Evolutionary conservation across 768 basidiomycete genomes (phyloP), one percentile per base, ranked within the genome.

Genomic region (Mycena olivaceomarginata): DNA sequence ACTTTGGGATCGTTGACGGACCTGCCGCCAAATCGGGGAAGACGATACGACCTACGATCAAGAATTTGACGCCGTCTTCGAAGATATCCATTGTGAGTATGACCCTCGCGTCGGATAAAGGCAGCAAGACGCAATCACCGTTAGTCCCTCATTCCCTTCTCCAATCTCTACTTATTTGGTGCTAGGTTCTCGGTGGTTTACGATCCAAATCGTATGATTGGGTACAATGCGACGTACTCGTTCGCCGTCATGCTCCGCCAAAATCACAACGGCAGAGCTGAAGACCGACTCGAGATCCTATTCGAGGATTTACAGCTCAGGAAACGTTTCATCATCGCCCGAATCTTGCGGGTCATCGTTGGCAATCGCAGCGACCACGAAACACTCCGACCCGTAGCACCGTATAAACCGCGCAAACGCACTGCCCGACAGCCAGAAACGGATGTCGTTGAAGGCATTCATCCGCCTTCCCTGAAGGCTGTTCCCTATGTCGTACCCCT

Each of bases 1-100:
- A 94, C 79, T 90, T 93, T 67, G 92, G 87, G 4, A 84, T 93
- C 48, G 80, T 93, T 6, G 88, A 90, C n/a, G 81, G 83, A 5
- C 72, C 74, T 0, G 82, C 80, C n/a, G 87, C 86, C 1, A 57
- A 71, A 10, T 63, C 39, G 11, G 87, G 87, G 5, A 69, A 81
- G 6, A 70, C 65, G 1, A 56, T 74, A 6, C 72, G 72, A 2
- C 80, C 79, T 10, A 77, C 76, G 0, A 83, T 88, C 66, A 80
- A 79, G n/a, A 85, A 84, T 7, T 82, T 82, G 5, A 77, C 84
- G 6, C 85, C 85, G 0, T 78, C 69, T n/a, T 86, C 84, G 2
- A 84, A 80, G 43, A 82, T 85, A 0, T 75, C 69, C 4, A 80
- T 88, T 15, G 63, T 82, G 31, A 81, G 81, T 12, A 75, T 81